These are phyloP conservation scores for Alopecurus myosuroides DNA, from an alignment of 176 grass and related monocot genomes.

Conservation along the genomic window DNA sequence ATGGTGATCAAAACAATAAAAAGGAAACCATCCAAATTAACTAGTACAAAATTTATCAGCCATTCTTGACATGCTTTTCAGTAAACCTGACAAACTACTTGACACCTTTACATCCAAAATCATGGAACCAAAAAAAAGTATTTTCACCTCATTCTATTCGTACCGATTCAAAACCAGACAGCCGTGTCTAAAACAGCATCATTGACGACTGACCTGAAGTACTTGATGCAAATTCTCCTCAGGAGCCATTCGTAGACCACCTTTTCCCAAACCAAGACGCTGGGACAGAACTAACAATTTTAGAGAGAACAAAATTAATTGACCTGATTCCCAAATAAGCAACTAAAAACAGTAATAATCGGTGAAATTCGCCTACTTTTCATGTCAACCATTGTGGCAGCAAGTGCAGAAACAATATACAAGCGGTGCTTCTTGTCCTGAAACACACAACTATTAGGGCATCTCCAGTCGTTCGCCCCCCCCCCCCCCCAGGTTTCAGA, in stretches of 20 bases:
- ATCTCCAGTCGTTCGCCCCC: no score
- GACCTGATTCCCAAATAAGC: neutral
- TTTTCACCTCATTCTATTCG: neutral
- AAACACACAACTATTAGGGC: slow-evolving; percentile 20
- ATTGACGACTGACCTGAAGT: slow-evolving; percentile 51
- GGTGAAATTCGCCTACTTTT: slow-evolving; percentile 51
- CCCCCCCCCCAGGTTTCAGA: no score
- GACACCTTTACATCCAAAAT: neutral
- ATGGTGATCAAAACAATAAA: neutral
- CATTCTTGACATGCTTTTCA: neutral
- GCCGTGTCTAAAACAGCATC: neutral
- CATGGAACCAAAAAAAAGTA: neutral
- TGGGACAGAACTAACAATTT: slow-evolving; percentile 63
- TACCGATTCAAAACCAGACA: neutral
- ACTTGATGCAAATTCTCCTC: slow-evolving; percentile 86
- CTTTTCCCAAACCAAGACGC: slow-evolving; percentile 94
- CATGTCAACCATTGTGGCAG: slow-evolving; percentile 77
- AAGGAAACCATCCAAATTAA: neutral
- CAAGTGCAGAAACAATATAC: slow-evolving; percentile 90
- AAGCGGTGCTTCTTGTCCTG: slow-evolving; percentile 94
- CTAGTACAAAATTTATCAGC: neutral
- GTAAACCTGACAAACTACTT: neutral
- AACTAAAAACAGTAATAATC: neutral
- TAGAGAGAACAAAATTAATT: slow-evolving; percentile 13
- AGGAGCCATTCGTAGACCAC: slow-evolving; percentile 83